Evolutionary conservation across 2,329 filamentous ascomycete genomes (phyloP), one percentile per base, ranked within the genome.

Genomic region (Talaromyces sp.): DNA sequence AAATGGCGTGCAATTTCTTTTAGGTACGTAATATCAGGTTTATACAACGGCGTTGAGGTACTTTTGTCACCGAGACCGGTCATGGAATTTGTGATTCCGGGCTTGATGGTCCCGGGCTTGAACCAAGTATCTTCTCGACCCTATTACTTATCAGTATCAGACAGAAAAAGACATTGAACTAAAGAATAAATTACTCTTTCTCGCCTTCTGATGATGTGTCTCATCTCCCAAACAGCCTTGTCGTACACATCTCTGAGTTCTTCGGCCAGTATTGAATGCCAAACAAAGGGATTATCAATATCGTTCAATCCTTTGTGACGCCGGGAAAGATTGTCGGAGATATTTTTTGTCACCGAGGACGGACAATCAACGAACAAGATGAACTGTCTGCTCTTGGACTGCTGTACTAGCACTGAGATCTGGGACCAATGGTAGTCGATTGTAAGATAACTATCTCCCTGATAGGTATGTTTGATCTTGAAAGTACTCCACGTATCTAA

Each of bases 401-500:
- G 59, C 2, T 56, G 55, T 48, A 46, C 54, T 10, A 61, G 57
- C 19, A 61, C 51, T 3, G 59, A 61, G n/a, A 58, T 57, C 27
- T 61, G 59, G 10, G 55, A 61, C 59, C 59, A 61, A 26, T 61
- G n/a, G 27, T 61, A 61, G 32, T 51, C 38, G 2, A 57, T 53
- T 4, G 10, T 24, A 1, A 32, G 9, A 9, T 12, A 31, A 7
- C 43, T 24, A 7, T 27, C 11, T 14, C 26, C 59, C 31, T 46
- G 41, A 46, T 38, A 52, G 6, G 57, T 56, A 27, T 58, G 55
- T 58, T 61, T 61, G n/a, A 58, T 51, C 35, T 61, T 61, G 38
- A 61, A 61, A 4, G 59, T 61, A 21, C 59, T 61, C 59, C 59
- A 61, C 41, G 56, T 32, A 46, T 61, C 59, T 61, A 26, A 7